phyloP scores from a whole-genome alignment of 2,329 filamentous ascomycete genomes.

The Alternaria hordeiaustralica region DNA sequence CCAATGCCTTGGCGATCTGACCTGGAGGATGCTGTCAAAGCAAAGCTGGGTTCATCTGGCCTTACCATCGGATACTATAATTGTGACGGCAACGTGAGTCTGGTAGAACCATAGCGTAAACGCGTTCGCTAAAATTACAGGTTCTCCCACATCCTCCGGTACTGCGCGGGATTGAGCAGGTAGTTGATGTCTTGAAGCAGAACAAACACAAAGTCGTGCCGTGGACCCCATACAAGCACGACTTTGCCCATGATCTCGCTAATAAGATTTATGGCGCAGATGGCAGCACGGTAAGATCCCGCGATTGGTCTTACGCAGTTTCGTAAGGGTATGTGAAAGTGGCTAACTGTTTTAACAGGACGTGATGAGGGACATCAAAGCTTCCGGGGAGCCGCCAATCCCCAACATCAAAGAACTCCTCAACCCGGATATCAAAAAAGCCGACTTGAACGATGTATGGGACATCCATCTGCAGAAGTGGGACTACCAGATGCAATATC shows the following conservation, averaged over 20 bases:
- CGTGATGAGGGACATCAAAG: slow-evolving; percentile 57
- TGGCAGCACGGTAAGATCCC: neutral
- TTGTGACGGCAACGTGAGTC: slow-evolving; percentile 13
- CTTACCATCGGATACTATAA: slow-evolving; percentile 62
- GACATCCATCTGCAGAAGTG: slow-evolving; percentile 14
- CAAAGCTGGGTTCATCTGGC: slow-evolving; percentile 43
- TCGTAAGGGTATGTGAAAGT: too few relatives aligned
- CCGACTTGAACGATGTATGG: slow-evolving; percentile 10
- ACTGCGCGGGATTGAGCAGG: slow-evolving; percentile 2
- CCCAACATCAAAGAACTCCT: slow-evolving; percentile 16
- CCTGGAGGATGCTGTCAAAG: slow-evolving; percentile 5
- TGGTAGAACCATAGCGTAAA: slow-evolving; percentile 25
- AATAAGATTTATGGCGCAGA: slow-evolving; percentile 3
- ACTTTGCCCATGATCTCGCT: slow-evolving; percentile 6
- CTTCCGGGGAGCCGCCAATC: slow-evolving; percentile 11
- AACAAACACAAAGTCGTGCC: slow-evolving; percentile 6
- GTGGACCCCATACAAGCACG: slow-evolving; percentile 5
- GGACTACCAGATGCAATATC: slow-evolving; percentile 11
- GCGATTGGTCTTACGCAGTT: neutral
- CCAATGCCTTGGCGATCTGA: slow-evolving; percentile 64
- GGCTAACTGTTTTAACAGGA: neutral
- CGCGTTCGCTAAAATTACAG: neutral
- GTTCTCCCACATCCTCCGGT: slow-evolving; percentile 10
- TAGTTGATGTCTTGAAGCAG: neutral
- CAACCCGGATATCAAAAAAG: slow-evolving; percentile 8